Evolutionary conservation across 2,329 filamentous ascomycete genomes (phyloP), one percentile per base, ranked within the genome.

Genomic region (Xylaria sp.): DNA sequence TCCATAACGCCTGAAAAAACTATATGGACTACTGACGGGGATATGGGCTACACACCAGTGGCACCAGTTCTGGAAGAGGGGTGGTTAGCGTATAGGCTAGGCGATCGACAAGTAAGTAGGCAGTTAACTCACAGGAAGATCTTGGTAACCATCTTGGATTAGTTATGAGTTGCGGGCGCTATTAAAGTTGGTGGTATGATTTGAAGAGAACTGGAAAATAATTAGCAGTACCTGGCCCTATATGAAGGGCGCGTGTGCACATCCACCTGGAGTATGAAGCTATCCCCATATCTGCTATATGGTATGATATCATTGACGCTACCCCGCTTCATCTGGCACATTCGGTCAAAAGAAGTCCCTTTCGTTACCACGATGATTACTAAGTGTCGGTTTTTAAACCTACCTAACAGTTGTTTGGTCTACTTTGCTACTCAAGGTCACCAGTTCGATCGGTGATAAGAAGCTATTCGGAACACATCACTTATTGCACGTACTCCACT

Each of bases 41-140:
- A 17, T 4, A 41, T 15, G 21, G 8, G 53, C 15, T 54, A 56
- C 61, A 53, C 73, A 80, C 79, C 78, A 49, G 79, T 81, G 17
- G 73, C 77, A n/a, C 79, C 79, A 35, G 79, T 81, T 17, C 80
- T 81, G 33, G 15, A 23, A 25, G 35, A 37, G 15, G 60, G 56
- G 19, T 62, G 56, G 19, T 62, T 37, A 54, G 31, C 21, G 54
- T 6, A 33, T 41, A 13, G 21, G 3, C 5, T 25, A 19, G 15
- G 38, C n/a, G 13, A 11, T 62, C 51, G n/a, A n/a, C n/a, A n/a
- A n/a, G 38, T 31, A 4, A 4, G 53, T 8, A 23, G 29, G 25
- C 9, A 25, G 27, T 17, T 41, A n/a, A 70, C 77, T 74, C 65
- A 80, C 78, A 81, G 64, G 54, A 81, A 79, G 21, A 81, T 71